Evolutionary conservation across 192 early-diverging fungal species (phyloP), one percentile per base, ranked within the genome.

Genomic region (Coemansia sp.): DNA sequence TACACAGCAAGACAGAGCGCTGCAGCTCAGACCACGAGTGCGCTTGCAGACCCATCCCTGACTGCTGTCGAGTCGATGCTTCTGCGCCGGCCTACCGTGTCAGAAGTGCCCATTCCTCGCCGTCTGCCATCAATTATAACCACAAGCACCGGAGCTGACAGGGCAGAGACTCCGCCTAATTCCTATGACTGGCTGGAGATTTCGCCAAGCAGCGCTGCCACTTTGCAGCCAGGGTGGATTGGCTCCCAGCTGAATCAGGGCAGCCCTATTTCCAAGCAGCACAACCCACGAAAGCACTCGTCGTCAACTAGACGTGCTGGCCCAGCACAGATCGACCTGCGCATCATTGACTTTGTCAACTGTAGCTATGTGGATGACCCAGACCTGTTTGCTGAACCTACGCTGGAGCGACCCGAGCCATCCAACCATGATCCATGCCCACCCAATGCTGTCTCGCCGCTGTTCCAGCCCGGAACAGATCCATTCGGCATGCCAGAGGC

Each of bases 321-420:
- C 6, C 43, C 58, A 7, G 58, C 56, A 12, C 80, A 82, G 20
- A 88, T 90, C 7, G 87, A 94, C 56, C 66, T 99, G 28, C 85
- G 88, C 41, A 93, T 99, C 71, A 99, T 99, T 59, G 96, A 99
- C 64, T 99, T 99, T 77, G 92, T 93, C 9, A 88, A 97, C 55
- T 93, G 92, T 59, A 84, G 92, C 57, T 80, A 72, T 69, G 72
- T 72, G n/a, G 42, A 69, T 28, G 79, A 81, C 42, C 82, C 80
- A 20, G 81, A 87, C 26, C 48, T 66, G 36, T 64, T 64, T 39
- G 64, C 68, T 0, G 63, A 69, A 31, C 69, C 72, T 3, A 76
- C 72, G 8, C 57, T 80, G 18, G 50, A 44, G 34, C 71, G 67
- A 36, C 71, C 71, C 14, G 50, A 81, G 23, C 65, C 64, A 12